Conservation (phyloP, 768 basidiomycete species). For the Cystobasidium onofrii region DNA sequence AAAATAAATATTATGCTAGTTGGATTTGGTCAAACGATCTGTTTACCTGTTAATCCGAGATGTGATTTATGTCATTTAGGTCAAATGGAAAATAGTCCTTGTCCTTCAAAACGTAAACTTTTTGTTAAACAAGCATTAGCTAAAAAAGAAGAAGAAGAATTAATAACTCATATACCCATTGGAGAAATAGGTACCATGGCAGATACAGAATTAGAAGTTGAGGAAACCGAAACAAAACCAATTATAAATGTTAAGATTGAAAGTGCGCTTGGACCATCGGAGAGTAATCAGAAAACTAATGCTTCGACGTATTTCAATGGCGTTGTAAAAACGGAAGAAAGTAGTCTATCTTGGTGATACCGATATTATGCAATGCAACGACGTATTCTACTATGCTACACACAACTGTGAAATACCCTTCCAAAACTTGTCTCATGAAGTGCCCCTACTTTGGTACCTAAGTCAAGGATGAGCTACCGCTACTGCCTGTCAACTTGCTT, state of each 20-base stretch:
- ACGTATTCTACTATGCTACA: not conserved
- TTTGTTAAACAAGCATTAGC: conserved; percentile 27
- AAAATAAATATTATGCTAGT: conserved; percentile 42
- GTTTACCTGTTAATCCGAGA: conserved; percentile 37
- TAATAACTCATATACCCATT: not conserved
- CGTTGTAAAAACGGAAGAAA: not conserved
- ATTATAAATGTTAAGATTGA: conserved; percentile 14
- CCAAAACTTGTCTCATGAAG: not conserved
- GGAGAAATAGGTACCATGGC: conserved; percentile 19
- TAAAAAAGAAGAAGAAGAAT: conserved; percentile 27
- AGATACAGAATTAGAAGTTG: not conserved
- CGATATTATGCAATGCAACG: not conserved
- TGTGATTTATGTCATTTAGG: conserved; percentile 34
- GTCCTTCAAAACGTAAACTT: conserved; percentile 34
- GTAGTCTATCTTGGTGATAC: not conserved
- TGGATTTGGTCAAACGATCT: conserved; percentile 41
- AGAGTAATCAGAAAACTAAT: not conserved
- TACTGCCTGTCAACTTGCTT: not conserved
- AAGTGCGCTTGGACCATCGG: conserved; percentile 1
- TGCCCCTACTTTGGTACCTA: too few relatives aligned
- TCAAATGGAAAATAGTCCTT: conserved; percentile 31
- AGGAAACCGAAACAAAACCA: conserved; percentile 15
- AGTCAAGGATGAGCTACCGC: not conserved
- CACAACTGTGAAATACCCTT: not conserved
- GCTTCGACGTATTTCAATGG: not conserved